Base-by-base conservation (phyloP, 75 land plant genomes). In the Cunninghamia lanceolata region DNA sequence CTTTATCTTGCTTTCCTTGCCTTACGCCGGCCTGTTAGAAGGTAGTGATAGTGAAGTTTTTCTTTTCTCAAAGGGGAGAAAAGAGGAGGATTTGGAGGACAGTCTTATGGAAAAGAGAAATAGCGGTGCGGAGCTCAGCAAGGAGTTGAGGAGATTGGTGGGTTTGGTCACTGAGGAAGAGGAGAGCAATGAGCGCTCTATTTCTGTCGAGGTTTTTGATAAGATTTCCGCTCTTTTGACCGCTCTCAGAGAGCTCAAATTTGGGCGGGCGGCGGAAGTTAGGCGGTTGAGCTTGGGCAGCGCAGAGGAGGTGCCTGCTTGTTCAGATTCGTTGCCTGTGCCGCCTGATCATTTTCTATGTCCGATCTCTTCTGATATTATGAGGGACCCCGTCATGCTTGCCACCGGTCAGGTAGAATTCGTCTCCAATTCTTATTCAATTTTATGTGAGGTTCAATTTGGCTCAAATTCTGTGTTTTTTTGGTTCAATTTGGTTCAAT, bases 311-410 rank as follows among this genome's bases (percentile, higher is more conserved):
- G 17, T 39, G 16, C 25, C 59, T 54, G 25, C 59, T 54, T 25
- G 25, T 4, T 56, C 25, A 6, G 63, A 56, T 56, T 56, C 63
- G 25, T 1, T 5, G n/a, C n/a, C 68, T 63, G n/a, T 28, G n/a
- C 88, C 92, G 25, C 99, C 99, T 42, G 88, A 90, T 39, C 84
- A 86, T 80, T 97, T 97, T 86, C 80, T 87, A 13, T 96, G 98
- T 35, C 97, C 98, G 30, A 90, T 96, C 43, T 96, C 98, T 10
- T 82, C 89, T 13, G 91, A 93, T 89, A 66, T 95, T 9, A 97
- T 97, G 97, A 87, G 82, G 54, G 99, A 97, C 87, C 99, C 99
- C 47, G 99, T 97, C 32, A 78, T 92, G 83, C 77, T 96, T 4
- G 84, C 96, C 70, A 86, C 96, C 43, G 99, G 99, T 3, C 93